Evolutionary conservation across 169 alveolate species (phyloP).

Genomic region (Babesia bigemina): DNA sequence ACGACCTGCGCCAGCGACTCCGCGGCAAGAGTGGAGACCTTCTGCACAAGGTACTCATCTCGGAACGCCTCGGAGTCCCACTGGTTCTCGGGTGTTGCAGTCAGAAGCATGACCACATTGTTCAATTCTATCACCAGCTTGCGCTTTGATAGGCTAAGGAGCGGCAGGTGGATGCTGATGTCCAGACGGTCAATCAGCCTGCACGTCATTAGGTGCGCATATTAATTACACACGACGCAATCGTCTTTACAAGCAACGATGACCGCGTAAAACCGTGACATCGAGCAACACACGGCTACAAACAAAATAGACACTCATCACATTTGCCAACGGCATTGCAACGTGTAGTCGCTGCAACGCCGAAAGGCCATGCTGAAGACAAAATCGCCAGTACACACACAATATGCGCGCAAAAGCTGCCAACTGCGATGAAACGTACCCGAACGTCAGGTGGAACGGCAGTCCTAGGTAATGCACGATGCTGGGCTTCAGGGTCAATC

Average conservation of each 20-base stretch:
- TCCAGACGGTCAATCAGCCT: conserved; percentile 46
- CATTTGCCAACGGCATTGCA: too few relatives aligned
- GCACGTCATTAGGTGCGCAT: not conserved
- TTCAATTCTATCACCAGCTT: conserved; percentile 51
- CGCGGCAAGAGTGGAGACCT: conserved; percentile 62
- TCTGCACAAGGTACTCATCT: conserved; percentile 54
- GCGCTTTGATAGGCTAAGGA: conserved; percentile 55
- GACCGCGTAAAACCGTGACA: not conserved
- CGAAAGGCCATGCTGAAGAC: too few relatives aligned
- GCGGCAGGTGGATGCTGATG: conserved; percentile 55
- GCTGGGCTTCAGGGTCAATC: conserved; percentile 63
- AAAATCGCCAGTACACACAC: too few relatives aligned
- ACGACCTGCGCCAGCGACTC: conserved; percentile 60
- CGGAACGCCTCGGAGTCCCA: conserved; percentile 61
- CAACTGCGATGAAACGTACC: conserved; percentile 9
- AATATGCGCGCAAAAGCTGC: too few relatives aligned
- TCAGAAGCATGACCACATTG: conserved; percentile 55
- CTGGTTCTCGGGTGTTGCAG: conserved; percentile 61
- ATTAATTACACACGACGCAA: too few relatives aligned
- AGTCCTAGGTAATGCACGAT: conserved; percentile 64
- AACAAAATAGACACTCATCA: not conserved
- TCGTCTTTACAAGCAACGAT: too few relatives aligned
- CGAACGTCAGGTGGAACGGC: conserved; percentile 68
- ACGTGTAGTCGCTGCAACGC: too few relatives aligned
- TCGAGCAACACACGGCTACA: not conserved